Base-by-base conservation (phyloP, 768 basidiomycete genomes). In the Pleurotus ostreatus region DNA sequence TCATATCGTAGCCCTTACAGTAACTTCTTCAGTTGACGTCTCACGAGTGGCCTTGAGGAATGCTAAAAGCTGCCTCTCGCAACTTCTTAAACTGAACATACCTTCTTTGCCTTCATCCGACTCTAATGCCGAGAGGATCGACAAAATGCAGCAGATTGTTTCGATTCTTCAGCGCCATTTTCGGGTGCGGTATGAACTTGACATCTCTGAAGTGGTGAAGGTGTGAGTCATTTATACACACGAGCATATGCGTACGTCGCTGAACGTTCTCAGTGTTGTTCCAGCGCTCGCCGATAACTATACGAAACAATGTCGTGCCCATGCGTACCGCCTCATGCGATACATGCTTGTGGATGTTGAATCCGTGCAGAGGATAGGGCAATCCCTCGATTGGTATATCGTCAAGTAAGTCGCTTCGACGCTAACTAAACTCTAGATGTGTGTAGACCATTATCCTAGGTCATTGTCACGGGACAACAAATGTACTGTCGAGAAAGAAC, bases 391-490 rank as follows among this genome's bases (percentile, higher is more conserved):
- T 61, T 94, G 92, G 87, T 93, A 91, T 65, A 83, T 98, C 46
- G 83, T 98, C 60, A 89, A 89, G 94, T 94, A 60, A 49, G 78
- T n/a, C 6, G 18, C 37, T 39, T 55, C 61, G 38, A 59, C 46
- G 9, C 58, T 30, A 56, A 49, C 55, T 56, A 47, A n/a, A 52
- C 55, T 57, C 26, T 20, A 45, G 15, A 48, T 23, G 41, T 34
- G 8, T 30, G 1, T 34, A 8, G 11, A 8, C 11, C 8, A 34
- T 34, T 11, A 34, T 30, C 49, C 8, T 59, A 94, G 94, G 61
- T 86, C 94, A 1, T 75, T 98, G 13, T 83, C 88, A 0, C 85
- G 94, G 11, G 94, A 98, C 66, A 85, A 85, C 66, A 89, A 92
- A 63, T 79, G 85, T 65, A 81, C 82, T 11, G 80, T 86, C 4